phyloP scores from a whole-genome alignment of 768 basidiomycete genomes.

The Macrolepiota albuminosa region DNA sequence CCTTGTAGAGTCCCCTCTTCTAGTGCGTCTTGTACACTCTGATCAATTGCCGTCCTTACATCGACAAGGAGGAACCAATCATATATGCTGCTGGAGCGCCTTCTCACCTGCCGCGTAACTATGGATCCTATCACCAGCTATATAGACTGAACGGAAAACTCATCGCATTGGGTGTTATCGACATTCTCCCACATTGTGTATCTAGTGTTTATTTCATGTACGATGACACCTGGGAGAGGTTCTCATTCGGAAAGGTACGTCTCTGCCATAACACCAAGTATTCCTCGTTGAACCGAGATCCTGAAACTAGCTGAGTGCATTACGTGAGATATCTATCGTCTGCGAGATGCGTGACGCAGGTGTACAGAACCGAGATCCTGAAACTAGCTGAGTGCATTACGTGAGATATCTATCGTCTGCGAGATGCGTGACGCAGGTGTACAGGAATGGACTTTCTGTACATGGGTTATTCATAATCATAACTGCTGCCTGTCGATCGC shows the following conservation, averaged over 20 bases:
- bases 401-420: constrained; percentile 69
- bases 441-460: constrained; percentile 64
- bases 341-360: constrained; percentile 74
- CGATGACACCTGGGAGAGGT: constrained; percentile 60
- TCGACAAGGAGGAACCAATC: constrained; percentile 52
- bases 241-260: constrained; percentile 73
- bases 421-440: constrained; percentile 75
- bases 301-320: constrained; percentile 67
- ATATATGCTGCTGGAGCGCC: constrained; percentile 47
- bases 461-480: constrained; percentile 59
- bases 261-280: background rate
- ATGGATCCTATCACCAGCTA: constrained; percentile 91
- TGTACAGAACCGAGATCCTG: constrained; percentile 20
- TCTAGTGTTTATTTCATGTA: constrained; percentile 90
- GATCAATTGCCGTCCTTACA: background rate
- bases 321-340: constrained; percentile 75
- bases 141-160: constrained; percentile 80
- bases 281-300: background rate
- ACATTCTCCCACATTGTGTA: constrained; percentile 84
- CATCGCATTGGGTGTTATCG: constrained; percentile 83
- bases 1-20: constrained; percentile 73
- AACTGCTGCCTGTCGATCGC: background rate
- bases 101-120: constrained; percentile 61
- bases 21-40: constrained; percentile 37
- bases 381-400: constrained; percentile 77